A percentile compares a stretch with the other conserved stretches of the same genome.
phyloP scores from a whole-genome alignment of 2,329 filamentous ascomycete genomes.

The Colletotrichum sp. region DNA sequence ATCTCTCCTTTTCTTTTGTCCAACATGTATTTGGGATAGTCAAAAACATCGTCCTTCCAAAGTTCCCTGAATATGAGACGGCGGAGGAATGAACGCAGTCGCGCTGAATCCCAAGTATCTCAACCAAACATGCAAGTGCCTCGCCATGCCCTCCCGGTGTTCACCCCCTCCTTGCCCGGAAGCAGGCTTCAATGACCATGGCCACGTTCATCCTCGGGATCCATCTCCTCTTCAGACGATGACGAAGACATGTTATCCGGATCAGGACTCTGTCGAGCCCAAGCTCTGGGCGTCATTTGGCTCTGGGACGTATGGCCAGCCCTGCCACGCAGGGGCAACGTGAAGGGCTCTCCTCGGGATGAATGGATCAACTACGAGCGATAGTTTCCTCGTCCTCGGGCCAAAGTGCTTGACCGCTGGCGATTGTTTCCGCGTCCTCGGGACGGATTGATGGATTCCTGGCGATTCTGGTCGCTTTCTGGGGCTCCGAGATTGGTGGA shows the following conservation, averaged over 20 bases:
- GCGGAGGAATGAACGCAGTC: background rate
- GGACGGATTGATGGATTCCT: no score
- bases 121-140: background rate
- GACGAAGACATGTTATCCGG: rapidly evolving
- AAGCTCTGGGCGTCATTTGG: background rate
- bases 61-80: background rate
- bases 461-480: no score
- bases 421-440: no score
- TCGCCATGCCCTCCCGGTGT: background rate
- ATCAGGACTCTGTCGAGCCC: background rate
- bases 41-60: background rate
- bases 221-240: background rate
- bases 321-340: background rate
- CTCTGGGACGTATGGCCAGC: background rate
- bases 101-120: background rate
- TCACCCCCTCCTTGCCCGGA: background rate
- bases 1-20: background rate
- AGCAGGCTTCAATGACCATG: background rate
- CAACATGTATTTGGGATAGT: background rate
- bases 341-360: background rate
- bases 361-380: no score
- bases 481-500: no score
- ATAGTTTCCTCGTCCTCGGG: no score
- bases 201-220: rapidly evolving
- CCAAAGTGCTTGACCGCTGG: no score